Conservation (phyloP, 176 grass and related monocot genomes). For the Luzula sylvatica region DNA sequence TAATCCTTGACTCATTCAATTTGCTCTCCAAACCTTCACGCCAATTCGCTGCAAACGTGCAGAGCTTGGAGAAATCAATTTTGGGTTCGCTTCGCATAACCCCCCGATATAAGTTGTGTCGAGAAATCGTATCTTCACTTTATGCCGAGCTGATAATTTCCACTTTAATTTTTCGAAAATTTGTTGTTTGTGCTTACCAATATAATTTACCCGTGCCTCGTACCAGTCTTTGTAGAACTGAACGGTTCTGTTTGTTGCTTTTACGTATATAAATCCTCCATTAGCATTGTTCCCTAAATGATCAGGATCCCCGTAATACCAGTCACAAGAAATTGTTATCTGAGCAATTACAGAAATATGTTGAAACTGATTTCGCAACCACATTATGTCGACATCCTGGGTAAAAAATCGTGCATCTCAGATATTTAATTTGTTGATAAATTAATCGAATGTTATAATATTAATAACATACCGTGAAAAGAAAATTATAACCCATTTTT, state of each 20-base stretch:
- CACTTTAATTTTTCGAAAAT: slow-evolving; percentile 65
- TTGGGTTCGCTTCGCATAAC: slow-evolving; percentile 34
- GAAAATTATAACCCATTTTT: slow-evolving; percentile 51
- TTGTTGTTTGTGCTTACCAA: slow-evolving; percentile 34
- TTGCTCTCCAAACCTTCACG: slow-evolving; percentile 33
- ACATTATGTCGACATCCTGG: slow-evolving; percentile 56
- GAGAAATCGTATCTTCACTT: slow-evolving; percentile 26
- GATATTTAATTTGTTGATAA: too few relatives aligned
- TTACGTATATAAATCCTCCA: slow-evolving; percentile 43
- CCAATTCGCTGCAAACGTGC: slow-evolving; percentile 69
- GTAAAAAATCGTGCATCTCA: not conserved
- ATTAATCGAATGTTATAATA: too few relatives aligned
- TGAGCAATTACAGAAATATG: slow-evolving; percentile 45
- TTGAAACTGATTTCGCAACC: slow-evolving; percentile 49
- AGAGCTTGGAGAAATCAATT: slow-evolving; percentile 33
- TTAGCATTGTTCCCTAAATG: slow-evolving; percentile 39
- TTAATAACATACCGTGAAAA: slow-evolving; percentile 44
- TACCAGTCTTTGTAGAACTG: slow-evolving; percentile 38
- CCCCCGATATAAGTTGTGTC: slow-evolving; percentile 35
- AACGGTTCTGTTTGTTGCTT: slow-evolving; percentile 23
- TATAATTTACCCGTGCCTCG: slow-evolving; percentile 6
- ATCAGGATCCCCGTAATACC: slow-evolving; percentile 34
- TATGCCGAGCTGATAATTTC: slow-evolving; percentile 1
- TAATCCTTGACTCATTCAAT: slow-evolving; percentile 19
- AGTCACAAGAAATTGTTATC: slow-evolving; percentile 40